Conservation (phyloP, 495 filamentous ascomycete species). For the Poronia punctata region DNA sequence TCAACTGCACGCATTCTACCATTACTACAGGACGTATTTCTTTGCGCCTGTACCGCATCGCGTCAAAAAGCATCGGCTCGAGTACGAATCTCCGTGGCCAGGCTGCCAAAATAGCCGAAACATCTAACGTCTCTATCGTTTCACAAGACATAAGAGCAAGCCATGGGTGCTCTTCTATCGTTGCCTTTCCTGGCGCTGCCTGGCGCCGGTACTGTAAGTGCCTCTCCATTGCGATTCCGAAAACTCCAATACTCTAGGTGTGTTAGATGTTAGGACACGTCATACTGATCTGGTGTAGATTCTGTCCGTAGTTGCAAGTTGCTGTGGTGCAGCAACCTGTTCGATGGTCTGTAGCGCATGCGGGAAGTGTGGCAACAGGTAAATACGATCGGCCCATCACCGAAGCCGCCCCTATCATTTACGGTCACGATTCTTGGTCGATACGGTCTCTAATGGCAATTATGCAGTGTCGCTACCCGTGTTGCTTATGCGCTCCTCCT, state of each 20-base stretch:
- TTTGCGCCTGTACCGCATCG: too few relatives aligned
- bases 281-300: slow-evolving; percentile 54
- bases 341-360: slow-evolving; percentile 90
- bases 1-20: too few relatives aligned
- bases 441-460: neutral
- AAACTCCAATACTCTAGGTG: too few relatives aligned
- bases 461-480: slow-evolving; percentile 78
- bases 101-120: too few relatives aligned
- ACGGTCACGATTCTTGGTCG: too few relatives aligned
- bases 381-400: slow-evolving; percentile 8
- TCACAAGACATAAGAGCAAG: neutral
- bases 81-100: too few relatives aligned
- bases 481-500: slow-evolving; percentile 97
- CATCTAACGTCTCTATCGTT: slow-evolving; percentile 2
- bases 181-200: slow-evolving; percentile 83
- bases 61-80: too few relatives aligned
- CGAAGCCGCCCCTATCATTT: neutral
- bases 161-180: slow-evolving; percentile 90
- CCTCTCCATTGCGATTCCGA: slow-evolving; percentile 3
- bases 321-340: slow-evolving; percentile 92
- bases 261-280: too few relatives aligned
- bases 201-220: slow-evolving; percentile 74
- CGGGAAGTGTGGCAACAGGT: slow-evolving; percentile 96
- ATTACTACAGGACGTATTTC: too few relatives aligned
- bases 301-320: slow-evolving; percentile 69